These are phyloP conservation scores for Sporisorium sorghi DNA, from an alignment of 1,284 basidiomycete species.

Conservation along the genomic window DNA sequence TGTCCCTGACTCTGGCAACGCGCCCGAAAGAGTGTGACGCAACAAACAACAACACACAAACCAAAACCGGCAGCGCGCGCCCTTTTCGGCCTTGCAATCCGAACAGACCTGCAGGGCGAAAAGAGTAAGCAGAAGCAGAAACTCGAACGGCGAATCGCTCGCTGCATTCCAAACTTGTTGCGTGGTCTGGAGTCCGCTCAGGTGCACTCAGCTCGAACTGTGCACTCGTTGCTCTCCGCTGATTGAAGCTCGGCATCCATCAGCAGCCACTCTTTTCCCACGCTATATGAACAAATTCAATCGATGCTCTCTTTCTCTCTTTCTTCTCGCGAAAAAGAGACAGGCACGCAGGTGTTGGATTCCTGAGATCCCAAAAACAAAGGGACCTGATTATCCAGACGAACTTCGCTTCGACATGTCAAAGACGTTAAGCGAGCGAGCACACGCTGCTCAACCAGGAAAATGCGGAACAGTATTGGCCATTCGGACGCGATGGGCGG, in stretches of 20 bases:
- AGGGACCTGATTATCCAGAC: no score
- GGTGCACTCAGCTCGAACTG: no score
- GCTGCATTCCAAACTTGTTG: slow-evolving; percentile 18
- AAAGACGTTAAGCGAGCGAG: slow-evolving; percentile 11
- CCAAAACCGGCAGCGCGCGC: no score
- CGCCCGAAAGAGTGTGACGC: no score
- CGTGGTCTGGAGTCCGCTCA: no score
- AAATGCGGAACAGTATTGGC: no score
- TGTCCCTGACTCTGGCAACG: background rate
- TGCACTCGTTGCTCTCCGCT: background rate
- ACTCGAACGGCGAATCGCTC: slow-evolving; percentile 12
- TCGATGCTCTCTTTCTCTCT: background rate
- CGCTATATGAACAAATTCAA: slow-evolving; percentile 5
- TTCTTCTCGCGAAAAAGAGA: background rate
- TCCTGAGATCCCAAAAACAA: no score
- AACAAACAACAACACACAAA: no score
- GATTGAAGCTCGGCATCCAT: background rate
- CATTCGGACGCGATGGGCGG: slow-evolving; percentile 1
- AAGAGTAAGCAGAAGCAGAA: background rate
- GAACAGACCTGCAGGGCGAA: background rate
- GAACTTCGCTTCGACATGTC: slow-evolving; percentile 11
- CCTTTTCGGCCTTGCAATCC: slow-evolving; percentile 6
- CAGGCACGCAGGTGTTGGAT: slow-evolving; percentile 10
- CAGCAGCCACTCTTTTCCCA: slow-evolving; percentile 15
- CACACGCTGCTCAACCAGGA: slow-evolving; percentile 8